Percentiles rank a stretch among this genome's conserved stretches.
phyloP scores from a whole-genome alignment of 805 yeast genomes.

The Lachancea thermotolerans region DNA sequence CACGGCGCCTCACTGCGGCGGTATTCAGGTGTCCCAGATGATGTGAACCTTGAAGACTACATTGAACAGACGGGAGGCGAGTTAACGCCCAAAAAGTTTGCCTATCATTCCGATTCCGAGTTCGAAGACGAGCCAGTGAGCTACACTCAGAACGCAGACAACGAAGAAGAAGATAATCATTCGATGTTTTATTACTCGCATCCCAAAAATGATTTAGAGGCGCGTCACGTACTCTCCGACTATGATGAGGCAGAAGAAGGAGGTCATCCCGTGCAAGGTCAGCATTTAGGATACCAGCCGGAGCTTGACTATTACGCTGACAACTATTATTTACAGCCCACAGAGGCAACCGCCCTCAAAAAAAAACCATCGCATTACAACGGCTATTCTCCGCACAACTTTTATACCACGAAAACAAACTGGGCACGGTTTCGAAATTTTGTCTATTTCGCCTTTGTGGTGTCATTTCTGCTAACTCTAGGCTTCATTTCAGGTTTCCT shows the following conservation, averaged over 20 bases:
- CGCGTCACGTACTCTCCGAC: slow-evolving; percentile 29
- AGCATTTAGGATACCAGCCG: slow-evolving; percentile 3
- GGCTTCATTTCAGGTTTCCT: slow-evolving; percentile 82
- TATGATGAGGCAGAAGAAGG: slow-evolving; percentile 25
- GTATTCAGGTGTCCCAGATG: slow-evolving; percentile 65
- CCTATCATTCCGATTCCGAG: slow-evolving; percentile 6
- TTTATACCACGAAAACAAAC: slow-evolving; percentile 29
- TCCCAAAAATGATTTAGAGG: slow-evolving; percentile 20
- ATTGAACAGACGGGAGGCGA: slow-evolving; percentile 38
- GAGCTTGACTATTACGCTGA: slow-evolving; percentile 4
- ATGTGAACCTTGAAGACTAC: slow-evolving; percentile 40
- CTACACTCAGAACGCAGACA: slow-evolving; percentile 5
- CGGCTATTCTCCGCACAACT: slow-evolving; percentile 46
- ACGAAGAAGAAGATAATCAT: slow-evolving; percentile 24
- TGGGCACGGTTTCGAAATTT: slow-evolving; percentile 32
- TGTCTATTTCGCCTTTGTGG: slow-evolving; percentile 31
- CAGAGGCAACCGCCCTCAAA: slow-evolving; percentile 9
- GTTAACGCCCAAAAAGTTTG: slow-evolving; percentile 8
- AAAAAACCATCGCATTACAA: slow-evolving; percentile 5
- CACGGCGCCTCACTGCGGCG: slow-evolving; percentile 67
- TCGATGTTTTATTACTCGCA: slow-evolving; percentile 32
- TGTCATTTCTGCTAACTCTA: slow-evolving; percentile 46
- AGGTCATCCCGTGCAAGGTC: slow-evolving; percentile 12
- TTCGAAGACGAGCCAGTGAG: slow-evolving; percentile 5
- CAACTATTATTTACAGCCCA: slow-evolving; percentile 6